A percentile compares a stretch with the other conserved stretches of the same genome.
These are phyloP conservation scores for Fusarium armeniacum DNA, from an alignment of 2,329 filamentous ascomycete species.

Conservation along the genomic window DNA sequence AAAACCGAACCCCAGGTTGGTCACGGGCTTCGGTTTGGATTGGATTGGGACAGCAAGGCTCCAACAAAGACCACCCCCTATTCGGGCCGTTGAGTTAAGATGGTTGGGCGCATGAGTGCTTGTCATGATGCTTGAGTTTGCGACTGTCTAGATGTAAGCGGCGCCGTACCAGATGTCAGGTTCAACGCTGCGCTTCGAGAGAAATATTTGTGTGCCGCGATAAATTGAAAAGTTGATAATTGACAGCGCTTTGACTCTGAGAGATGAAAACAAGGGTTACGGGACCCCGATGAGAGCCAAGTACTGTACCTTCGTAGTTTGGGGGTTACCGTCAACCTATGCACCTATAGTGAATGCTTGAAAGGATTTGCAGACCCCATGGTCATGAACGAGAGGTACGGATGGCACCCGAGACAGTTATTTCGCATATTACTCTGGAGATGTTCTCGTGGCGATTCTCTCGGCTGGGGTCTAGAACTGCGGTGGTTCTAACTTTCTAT, in stretches of 20 bases:
- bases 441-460: constrained; percentile 28
- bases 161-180: constrained; percentile 1
- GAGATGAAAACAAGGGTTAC: neutral
- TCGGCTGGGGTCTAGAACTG: constrained; percentile 29
- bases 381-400: constrained; percentile 34
- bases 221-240: constrained; percentile 17
- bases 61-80: constrained; percentile 40
- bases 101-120: constrained; percentile 16
- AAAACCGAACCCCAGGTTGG: constrained; percentile 38
- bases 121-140: constrained; percentile 28
- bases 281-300: neutral
- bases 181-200: constrained; percentile 9
- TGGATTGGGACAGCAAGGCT: constrained; percentile 33
- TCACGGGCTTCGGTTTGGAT: constrained; percentile 29
- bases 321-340: constrained; percentile 1
- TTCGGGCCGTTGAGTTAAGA: constrained; percentile 50
- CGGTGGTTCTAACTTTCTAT: constrained; percentile 12
- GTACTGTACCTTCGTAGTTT: constrained; percentile 1
- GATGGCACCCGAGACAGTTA: constrained; percentile 38
- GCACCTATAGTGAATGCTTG: neutral
- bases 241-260: neutral
- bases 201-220: neutral
- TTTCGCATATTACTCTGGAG: constrained; percentile 6
- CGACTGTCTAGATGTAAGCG: constrained; percentile 22
- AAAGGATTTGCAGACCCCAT: constrained; percentile 31